phyloP scores from a whole-genome alignment of 306 rosid species.

The Lotus japonicus region DNA sequence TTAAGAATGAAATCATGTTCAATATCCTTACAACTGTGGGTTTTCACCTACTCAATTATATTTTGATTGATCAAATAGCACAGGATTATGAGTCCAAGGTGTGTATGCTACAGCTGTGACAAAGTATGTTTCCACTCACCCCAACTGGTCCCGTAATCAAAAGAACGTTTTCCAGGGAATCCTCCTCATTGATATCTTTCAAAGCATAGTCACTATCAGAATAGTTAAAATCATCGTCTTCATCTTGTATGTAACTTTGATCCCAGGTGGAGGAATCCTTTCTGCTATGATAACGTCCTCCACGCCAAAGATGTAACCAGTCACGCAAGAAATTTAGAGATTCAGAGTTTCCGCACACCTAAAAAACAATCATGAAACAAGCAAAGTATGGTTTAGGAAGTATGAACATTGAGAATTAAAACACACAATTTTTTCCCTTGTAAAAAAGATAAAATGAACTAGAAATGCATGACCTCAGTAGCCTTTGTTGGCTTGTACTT shows the following conservation, averaged over 20 bases:
- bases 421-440: neutral
- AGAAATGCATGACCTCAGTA: conserved; percentile 48
- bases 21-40: neutral
- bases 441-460: neutral
- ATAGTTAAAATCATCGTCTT: conserved; percentile 25
- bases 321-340: conserved; percentile 56
- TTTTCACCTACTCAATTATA: neutral
- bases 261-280: conserved; percentile 32
- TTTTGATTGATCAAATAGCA: neutral
- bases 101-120: neutral
- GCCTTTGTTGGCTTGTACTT: conserved; percentile 78
- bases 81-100: neutral
- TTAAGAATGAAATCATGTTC: neutral
- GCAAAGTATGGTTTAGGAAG: neutral
- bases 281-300: conserved; percentile 35
- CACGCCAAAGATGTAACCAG: conserved; percentile 77
- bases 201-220: conserved; percentile 43
- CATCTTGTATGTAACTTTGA: conserved; percentile 19
- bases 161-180: conserved; percentile 54
- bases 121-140: conserved; percentile 37
- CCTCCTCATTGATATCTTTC: conserved; percentile 37
- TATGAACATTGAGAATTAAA: conserved; percentile 2
- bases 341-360: conserved; percentile 85
- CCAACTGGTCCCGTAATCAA: conserved; percentile 82
- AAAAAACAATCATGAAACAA: conserved; percentile 15